phyloP scores from a whole-genome alignment of 129 eudicot genomes.

The Centrapalus pauciflorus region DNA sequence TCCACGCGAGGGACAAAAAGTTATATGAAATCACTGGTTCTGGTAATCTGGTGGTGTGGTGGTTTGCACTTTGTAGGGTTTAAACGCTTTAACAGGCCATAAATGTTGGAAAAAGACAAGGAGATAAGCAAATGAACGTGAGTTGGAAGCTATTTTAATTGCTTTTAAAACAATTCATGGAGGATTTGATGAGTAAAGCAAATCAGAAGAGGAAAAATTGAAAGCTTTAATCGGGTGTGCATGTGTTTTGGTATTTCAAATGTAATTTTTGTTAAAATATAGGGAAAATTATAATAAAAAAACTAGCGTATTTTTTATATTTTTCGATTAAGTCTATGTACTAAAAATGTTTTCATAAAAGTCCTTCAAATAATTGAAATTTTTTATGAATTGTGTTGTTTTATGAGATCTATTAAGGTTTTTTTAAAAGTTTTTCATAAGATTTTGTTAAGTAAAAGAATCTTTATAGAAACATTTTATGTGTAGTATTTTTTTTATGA shows the following conservation, averaged over 20 bases:
- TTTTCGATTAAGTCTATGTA: too few species aligned
- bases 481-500: too few species aligned
- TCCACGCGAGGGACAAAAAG: neutral
- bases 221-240: slow-evolving; percentile 18
- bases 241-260: slow-evolving; percentile 27
- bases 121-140: slow-evolving; percentile 19
- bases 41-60: neutral
- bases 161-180: slow-evolving; percentile 28
- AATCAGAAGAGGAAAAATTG: slow-evolving; percentile 17
- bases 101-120: slow-evolving; percentile 4
- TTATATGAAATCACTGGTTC: neutral
- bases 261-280: slow-evolving; percentile 18
- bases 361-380: too few species aligned
- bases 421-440: too few species aligned
- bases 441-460: too few species aligned
- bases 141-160: slow-evolving; percentile 21
- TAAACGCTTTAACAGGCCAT: neutral
- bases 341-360: too few species aligned
- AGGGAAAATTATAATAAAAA: too few species aligned
- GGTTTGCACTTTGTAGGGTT: neutral
- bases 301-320: too few species aligned
- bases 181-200: slow-evolving; percentile 10
- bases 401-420: too few species aligned
- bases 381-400: too few species aligned
- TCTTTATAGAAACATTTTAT: too few species aligned